Percentiles rank a stretch among this genome's conserved stretches.
Evolutionary conservation across 1,139 yeast species (phyloP).

Genomic region (Yamadazyma diddensiae): DNA sequence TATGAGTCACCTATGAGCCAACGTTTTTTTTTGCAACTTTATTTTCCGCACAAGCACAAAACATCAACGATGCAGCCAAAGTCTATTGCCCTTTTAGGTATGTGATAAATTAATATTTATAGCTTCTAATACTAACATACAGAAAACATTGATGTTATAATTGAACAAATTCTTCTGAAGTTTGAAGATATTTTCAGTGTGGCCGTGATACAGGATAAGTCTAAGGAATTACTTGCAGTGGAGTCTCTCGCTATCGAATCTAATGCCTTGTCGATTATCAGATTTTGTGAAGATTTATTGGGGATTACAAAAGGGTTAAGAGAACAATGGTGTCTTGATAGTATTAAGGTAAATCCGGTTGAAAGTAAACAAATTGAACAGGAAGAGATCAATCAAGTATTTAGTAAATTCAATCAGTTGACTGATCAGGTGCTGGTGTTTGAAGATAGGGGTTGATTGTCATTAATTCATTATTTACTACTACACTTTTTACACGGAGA

Average conservation of each 20-base stretch:
- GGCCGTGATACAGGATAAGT: conserved; percentile 41
- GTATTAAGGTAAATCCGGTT: conserved; percentile 34
- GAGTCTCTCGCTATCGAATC: conserved; percentile 57
- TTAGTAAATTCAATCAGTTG: conserved; percentile 38
- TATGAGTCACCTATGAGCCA: too few relatives aligned
- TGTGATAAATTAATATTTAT: conserved; percentile 13
- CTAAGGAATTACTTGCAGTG: conserved; percentile 50
- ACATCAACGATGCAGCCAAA: conserved; percentile 36
- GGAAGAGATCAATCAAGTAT: conserved; percentile 26
- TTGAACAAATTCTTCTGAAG: conserved; percentile 42
- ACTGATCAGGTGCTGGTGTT: conserved; percentile 32
- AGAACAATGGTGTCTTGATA: conserved; percentile 59
- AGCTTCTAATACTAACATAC: conserved; percentile 17
- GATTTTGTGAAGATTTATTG: conserved; percentile 52
- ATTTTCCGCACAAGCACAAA: not conserved
- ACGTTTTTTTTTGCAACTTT: conserved; percentile 3
- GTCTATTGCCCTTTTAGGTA: conserved; percentile 44
- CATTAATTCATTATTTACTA: conserved; percentile 5
- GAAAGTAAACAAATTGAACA: conserved; percentile 17
- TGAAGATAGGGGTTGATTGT: conserved; percentile 1
- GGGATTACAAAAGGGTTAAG: conserved; percentile 47
- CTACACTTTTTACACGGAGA: not conserved
- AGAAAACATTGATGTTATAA: conserved; percentile 41
- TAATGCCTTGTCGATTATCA: conserved; percentile 48
- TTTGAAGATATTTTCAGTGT: conserved; percentile 46